A percentile compares a stretch with the other conserved stretches of the same genome.
Conservation (phyloP, 768 basidiomycete genomes). For the Tricholoma sp. region DNA sequence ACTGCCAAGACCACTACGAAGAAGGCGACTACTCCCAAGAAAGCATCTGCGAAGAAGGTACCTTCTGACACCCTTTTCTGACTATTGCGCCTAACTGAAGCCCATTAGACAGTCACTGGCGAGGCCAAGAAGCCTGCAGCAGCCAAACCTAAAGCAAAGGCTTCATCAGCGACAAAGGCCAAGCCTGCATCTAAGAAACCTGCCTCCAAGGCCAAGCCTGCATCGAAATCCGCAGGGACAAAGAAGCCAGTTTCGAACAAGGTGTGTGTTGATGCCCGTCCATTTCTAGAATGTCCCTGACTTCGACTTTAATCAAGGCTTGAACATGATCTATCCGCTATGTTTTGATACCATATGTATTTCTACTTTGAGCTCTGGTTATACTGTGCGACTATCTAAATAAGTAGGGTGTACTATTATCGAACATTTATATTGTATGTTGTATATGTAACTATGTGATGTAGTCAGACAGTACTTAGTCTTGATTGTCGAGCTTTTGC, state of each 20-base stretch:
- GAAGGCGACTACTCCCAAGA: conserved; percentile 17
- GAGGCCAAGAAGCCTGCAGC: conserved; percentile 31
- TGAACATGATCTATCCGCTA: not conserved
- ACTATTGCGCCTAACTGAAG: not conserved
- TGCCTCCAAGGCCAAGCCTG: conserved; percentile 19
- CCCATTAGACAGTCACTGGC: conserved; percentile 30
- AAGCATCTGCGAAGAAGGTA: conserved; percentile 55
- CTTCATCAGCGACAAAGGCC: conserved; percentile 27
- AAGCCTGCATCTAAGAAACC: conserved; percentile 23
- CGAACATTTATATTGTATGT: not conserved
- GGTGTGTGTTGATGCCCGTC: conserved; percentile 5
- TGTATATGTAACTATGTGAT: not conserved
- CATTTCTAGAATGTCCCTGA: not conserved
- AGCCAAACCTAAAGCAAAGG: conserved; percentile 18
- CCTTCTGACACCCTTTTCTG: not conserved
- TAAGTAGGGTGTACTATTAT: not conserved
- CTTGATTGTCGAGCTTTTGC: too few species aligned
- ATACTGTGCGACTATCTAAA: not conserved
- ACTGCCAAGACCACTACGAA: conserved; percentile 16
- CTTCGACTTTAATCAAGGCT: not conserved
- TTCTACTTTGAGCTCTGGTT: not conserved
- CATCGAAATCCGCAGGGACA: conserved; percentile 16
- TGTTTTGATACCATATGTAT: not conserved
- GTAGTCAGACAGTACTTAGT: not conserved
- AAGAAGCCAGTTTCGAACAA: conserved; percentile 19